phyloP scores from a whole-genome alignment of 2,329 filamentous ascomycete genomes.

The Diaporthe sp. region DNA sequence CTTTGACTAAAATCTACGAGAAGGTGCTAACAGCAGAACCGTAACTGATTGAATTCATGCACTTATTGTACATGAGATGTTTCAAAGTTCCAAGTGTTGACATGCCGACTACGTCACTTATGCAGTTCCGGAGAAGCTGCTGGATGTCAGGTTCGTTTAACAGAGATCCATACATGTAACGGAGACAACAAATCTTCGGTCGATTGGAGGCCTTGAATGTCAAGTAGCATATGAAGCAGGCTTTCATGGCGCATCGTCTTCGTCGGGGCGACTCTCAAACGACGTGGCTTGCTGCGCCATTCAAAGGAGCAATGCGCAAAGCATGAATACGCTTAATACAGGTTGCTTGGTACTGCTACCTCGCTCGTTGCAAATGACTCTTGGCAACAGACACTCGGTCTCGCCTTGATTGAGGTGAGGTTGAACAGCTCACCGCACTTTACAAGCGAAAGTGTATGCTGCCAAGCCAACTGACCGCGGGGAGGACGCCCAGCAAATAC shows the following conservation, averaged over 20 bases:
- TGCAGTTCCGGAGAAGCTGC: neutral
- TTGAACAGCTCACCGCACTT: slow-evolving; percentile 14
- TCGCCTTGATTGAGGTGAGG: slow-evolving; percentile 11
- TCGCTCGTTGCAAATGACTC: neutral
- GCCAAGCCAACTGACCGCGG: slow-evolving; percentile 1
- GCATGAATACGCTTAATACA: neutral
- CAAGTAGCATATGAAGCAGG: neutral
- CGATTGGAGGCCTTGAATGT: neutral
- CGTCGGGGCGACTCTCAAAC: neutral
- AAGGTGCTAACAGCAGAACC: neutral
- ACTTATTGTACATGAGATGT: too few relatives aligned
- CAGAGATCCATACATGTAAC: neutral
- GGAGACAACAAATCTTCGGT: too few relatives aligned
- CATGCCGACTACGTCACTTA: neutral
- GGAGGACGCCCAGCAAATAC: neutral
- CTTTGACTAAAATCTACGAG: neutral
- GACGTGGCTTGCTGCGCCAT: slow-evolving; percentile 3
- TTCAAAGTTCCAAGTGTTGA: neutral
- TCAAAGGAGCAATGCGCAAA: neutral
- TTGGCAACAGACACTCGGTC: slow-evolving; percentile 5
- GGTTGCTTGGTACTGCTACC: slow-evolving; percentile 9
- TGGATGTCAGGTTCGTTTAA: neutral
- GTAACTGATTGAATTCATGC: neutral
- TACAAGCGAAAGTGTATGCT: neutral
- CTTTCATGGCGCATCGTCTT: neutral